phyloP scores from a whole-genome alignment of 305 asterid species.

The Petunia hybrid region DNA sequence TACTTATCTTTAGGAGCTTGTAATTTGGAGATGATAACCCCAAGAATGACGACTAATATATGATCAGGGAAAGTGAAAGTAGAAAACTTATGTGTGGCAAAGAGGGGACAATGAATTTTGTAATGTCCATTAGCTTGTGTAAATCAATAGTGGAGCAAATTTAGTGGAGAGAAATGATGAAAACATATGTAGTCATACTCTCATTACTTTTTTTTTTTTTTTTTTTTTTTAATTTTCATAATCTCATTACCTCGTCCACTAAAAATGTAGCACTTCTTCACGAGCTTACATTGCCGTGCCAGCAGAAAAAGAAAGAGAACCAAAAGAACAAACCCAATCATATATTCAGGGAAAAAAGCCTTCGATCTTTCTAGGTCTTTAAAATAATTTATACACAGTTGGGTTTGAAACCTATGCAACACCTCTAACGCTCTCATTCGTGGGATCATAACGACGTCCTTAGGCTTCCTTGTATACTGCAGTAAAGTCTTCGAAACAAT shows the following conservation, averaged over 20 bases:
- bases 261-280: neutral
- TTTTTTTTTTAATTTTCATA: too few relatives aligned
- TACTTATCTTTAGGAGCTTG: constrained; percentile 12
- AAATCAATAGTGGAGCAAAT: constrained; percentile 5
- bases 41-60: neutral
- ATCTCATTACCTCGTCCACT: constrained; percentile 18
- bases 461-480: too few relatives aligned
- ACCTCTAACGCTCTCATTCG: too few relatives aligned
- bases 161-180: constrained; percentile 12
- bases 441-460: too few relatives aligned
- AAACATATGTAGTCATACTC: neutral
- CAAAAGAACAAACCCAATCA: neutral
- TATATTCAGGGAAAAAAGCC: neutral
- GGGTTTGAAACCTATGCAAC: neutral
- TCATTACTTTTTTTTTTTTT: too few relatives aligned
- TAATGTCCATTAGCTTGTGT: neutral
- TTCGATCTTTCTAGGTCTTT: neutral
- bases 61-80: neutral
- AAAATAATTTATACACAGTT: neutral
- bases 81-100: neutral
- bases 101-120: neutral
- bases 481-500: neutral
- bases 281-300: neutral
- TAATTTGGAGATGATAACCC: neutral
- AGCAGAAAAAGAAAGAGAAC: neutral